phyloP scores from a whole-genome alignment of 441 rosid genomes.

The Euphorbia schlechtendalii region DNA sequence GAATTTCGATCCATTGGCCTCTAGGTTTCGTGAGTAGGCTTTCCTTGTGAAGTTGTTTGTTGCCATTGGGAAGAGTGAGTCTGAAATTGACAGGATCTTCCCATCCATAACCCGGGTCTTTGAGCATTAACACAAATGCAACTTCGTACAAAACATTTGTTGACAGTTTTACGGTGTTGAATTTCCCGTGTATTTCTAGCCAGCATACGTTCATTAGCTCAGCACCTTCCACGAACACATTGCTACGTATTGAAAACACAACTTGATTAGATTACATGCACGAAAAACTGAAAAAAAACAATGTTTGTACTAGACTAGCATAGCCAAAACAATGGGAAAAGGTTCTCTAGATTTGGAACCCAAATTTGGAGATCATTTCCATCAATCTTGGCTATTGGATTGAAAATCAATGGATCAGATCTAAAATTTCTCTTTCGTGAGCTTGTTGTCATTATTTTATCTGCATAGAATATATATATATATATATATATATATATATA shows the following conservation, averaged over 20 bases:
- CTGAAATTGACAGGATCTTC: conserved; percentile 41
- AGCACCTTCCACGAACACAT: conserved; percentile 29
- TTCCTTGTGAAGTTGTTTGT: conserved; percentile 31
- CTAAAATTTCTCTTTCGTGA: too few relatives aligned
- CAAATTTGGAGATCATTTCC: too few relatives aligned
- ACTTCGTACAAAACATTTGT: conserved; percentile 42
- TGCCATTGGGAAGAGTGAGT: conserved; percentile 43
- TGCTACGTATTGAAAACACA: conserved; percentile 19
- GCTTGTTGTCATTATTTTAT: too few relatives aligned
- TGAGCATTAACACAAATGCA: conserved; percentile 39
- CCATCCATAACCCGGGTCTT: conserved; percentile 53
- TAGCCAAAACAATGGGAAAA: not conserved
- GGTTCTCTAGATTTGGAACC: not conserved
- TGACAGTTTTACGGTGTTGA: conserved; percentile 41
- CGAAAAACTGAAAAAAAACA: too few relatives aligned
- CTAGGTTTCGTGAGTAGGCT: conserved; percentile 30
- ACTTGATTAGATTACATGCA: not conserved
- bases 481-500: too few relatives aligned
- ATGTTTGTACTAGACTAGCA: not conserved
- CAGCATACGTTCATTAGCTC: conserved; percentile 51
- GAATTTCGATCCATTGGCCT: conserved; percentile 51
- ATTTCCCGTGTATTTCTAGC: conserved; percentile 47
- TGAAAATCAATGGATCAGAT: too few relatives aligned
- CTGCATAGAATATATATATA: too few relatives aligned
- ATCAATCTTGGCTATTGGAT: too few relatives aligned